Percentiles rank a stretch among this genome's conserved stretches.
phyloP scores from a whole-genome alignment of 2,329 filamentous ascomycete genomes.

The Dactylellina sp. region DNA sequence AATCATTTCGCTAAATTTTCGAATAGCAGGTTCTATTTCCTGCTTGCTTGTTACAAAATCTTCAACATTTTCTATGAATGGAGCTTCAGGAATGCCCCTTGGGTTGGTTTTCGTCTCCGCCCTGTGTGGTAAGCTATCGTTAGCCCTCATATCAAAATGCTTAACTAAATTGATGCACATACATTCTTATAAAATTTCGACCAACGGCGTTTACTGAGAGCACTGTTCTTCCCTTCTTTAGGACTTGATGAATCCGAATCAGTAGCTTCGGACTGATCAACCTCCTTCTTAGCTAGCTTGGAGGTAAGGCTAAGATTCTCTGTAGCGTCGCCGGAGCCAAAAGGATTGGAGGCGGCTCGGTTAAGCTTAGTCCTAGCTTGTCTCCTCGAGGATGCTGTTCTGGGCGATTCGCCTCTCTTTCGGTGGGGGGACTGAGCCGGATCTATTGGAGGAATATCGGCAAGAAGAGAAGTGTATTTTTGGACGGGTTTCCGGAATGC shows the following conservation, averaged over 20 bases:
- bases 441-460: slow-evolving; percentile 1
- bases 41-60: slow-evolving; percentile 83
- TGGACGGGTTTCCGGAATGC: slow-evolving; percentile 21
- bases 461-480: slow-evolving; percentile 30
- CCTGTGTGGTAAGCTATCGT: slow-evolving; percentile 19
- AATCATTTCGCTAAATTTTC: slow-evolving; percentile 92
- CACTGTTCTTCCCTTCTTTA: neutral
- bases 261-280: slow-evolving; percentile 1
- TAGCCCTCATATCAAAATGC: neutral
- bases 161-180: neutral
- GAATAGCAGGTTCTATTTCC: slow-evolving; percentile 82
- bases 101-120: slow-evolving; percentile 75
- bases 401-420: neutral
- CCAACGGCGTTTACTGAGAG: neutral
- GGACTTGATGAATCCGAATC: neutral
- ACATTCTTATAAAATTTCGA: slow-evolving; percentile 16
- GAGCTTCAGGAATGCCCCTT: slow-evolving; percentile 83
- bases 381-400: neutral
- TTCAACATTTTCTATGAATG: slow-evolving; percentile 88
- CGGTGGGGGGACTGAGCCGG: neutral
- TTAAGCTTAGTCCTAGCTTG: neutral
- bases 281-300: slow-evolving; percentile 9
- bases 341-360: neutral
- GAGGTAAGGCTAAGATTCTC: neutral
- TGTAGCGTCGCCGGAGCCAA: no score